Percentiles rank a stretch among this genome's conserved stretches.
Conservation (phyloP, 768 basidiomycete genomes). For the Tubosaeta brunneosetosa region DNA sequence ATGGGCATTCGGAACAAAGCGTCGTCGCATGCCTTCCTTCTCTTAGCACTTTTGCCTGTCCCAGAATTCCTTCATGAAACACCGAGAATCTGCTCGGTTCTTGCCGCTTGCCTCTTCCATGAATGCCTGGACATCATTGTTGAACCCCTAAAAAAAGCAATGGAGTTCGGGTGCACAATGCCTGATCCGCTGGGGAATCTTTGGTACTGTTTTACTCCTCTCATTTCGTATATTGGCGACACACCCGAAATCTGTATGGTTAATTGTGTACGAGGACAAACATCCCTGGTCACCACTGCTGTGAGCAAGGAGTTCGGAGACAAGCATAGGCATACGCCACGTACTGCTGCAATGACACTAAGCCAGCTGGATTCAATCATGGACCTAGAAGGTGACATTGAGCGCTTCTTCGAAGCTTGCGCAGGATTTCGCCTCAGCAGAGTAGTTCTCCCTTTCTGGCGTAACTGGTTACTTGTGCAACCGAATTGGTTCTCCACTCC, state of each 20-base stretch:
- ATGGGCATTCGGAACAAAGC: neutral
- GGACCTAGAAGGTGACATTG: too few species aligned
- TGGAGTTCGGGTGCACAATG: neutral
- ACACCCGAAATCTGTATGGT: neutral
- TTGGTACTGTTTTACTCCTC: neutral
- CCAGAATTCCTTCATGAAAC: neutral
- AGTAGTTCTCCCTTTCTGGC: too few species aligned
- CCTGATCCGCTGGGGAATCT: neutral
- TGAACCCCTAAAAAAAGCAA: neutral
- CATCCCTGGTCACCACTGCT: neutral
- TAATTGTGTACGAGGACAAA: neutral
- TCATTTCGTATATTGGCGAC: neutral
- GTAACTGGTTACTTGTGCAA: too few species aligned
- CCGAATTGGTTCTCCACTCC: too few species aligned
- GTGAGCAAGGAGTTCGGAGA: neutral
- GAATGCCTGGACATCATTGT: neutral
- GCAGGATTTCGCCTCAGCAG: too few species aligned
- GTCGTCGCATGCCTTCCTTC: neutral
- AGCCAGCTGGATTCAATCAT: neutral
- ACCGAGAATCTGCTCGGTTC: neutral
- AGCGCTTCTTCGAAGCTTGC: too few species aligned
- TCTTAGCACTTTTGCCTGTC: neutral
- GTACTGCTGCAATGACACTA: neutral
- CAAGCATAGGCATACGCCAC: neutral
- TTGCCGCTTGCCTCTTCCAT: neutral